Base-by-base conservation (phyloP, 1,284 basidiomycete genomes). In the Heterobasidion annosum region DNA sequence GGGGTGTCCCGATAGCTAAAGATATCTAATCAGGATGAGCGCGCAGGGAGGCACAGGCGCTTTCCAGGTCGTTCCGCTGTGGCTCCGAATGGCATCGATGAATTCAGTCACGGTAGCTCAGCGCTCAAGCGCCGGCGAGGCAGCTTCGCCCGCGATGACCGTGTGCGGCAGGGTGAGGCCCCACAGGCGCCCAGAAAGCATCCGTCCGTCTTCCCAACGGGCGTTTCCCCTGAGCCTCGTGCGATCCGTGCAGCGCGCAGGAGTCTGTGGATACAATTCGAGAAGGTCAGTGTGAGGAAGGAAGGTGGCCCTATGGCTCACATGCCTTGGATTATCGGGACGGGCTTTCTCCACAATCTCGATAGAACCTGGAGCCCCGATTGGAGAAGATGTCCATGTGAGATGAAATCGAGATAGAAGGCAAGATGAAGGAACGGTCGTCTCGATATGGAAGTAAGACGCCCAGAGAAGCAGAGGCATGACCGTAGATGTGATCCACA, bases 391-490 rank as follows among this genome's bases (percentile, higher is more conserved):
- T 52, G 19, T 42, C 12, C 48, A 37, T 50, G 51, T 10, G 42
- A 51, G 51, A 45, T 44, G 51, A 34, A 44, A 45, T 52, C 50
- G 42, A 52, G 51, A 52, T 50, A 35, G 48, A 13, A 48, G 46
- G n/a, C 43, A 19, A 18, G 32, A 19, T 25, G 48, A 50, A 34
- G 18, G 19, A 25, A n/a, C 37, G 3, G 12, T 40, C 35, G 8
- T 34, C 49, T 50, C 34, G 34, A 32, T 33, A 44, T 52, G 42
- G 37, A 33, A 50, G 34, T 15, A 8, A 35, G 48, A 34, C 48
- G 34, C 48, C 18, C 33, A 33, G 18, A 34, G 34, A n/a, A 50
- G 33, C 18, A 37, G 51, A 45, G 45, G 25, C 25, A 25, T 25
- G 25, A 25, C 25, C 25, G 3, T 25, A 25, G 5, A 5, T 25